Conservation (phyloP, 2,329 filamentous ascomycete genomes). For the Cladophialophora chaetospira region DNA sequence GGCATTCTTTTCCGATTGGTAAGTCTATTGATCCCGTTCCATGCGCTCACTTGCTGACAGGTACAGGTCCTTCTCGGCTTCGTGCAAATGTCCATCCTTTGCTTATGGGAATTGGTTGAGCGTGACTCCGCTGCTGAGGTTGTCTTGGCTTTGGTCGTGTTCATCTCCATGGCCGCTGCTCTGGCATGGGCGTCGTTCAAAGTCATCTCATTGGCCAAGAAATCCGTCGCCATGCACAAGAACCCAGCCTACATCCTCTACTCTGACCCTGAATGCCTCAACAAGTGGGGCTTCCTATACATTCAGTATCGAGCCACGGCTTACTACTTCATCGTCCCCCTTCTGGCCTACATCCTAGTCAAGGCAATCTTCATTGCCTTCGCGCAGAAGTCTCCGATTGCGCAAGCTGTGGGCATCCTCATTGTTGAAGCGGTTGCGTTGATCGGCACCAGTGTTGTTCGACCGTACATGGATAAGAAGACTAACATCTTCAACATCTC, state of each 20-base stretch:
- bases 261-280: constrained; percentile 88
- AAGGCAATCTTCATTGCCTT: constrained; percentile 90
- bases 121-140: constrained; percentile 83
- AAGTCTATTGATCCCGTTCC: constrained; percentile 26
- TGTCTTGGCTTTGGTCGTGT: constrained; percentile 84
- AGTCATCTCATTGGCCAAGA: constrained; percentile 83
- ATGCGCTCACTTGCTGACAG: constrained; percentile 11
- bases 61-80: constrained; percentile 76
- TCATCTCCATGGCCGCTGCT: constrained; percentile 75
- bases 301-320: constrained; percentile 94
- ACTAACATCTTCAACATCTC: constrained; percentile 96
- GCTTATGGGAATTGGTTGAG: constrained; percentile 89
- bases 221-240: constrained; percentile 87
- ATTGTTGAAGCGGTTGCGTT: constrained; percentile 79
- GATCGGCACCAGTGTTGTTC: constrained; percentile 74
- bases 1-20: constrained; percentile 86
- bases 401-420: constrained; percentile 79
- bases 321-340: constrained; percentile 89
- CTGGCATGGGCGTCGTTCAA: constrained; percentile 86
- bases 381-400: constrained; percentile 67
- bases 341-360: constrained; percentile 75
- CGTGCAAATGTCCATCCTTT: constrained; percentile 86
- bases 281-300: constrained; percentile 98
- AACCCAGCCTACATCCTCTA: constrained; percentile 97
- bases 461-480: constrained; percentile 99